Conservation (phyloP, 371 early-diverging fungal genomes). For the Mucor indicus region DNA sequence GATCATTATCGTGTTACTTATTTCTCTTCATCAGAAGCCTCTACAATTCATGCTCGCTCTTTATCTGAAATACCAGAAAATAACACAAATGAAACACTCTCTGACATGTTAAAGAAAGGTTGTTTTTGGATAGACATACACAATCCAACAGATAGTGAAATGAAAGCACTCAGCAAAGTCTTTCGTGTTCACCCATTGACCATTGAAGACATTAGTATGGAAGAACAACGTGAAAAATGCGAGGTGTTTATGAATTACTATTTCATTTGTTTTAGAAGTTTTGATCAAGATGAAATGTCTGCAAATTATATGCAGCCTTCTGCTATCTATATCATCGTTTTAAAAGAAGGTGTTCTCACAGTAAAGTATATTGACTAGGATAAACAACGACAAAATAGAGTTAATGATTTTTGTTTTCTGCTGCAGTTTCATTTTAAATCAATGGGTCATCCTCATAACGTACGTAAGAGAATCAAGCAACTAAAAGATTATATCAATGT, state of each 20-base stretch:
- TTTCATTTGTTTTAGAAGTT: slow-evolving; percentile 83
- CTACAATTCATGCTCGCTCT: slow-evolving; percentile 36
- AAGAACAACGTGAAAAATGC: slow-evolving; percentile 91
- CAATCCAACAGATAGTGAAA: slow-evolving; percentile 73
- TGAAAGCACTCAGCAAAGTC: slow-evolving; percentile 46
- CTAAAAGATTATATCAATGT: slow-evolving; percentile 62
- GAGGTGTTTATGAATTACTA: slow-evolving; percentile 89
- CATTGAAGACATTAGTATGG: slow-evolving; percentile 86
- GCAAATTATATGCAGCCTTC: slow-evolving; percentile 71
- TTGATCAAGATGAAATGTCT: slow-evolving; percentile 67
- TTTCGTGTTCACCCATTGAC: slow-evolving; percentile 89
- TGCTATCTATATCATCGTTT: slow-evolving; percentile 80
- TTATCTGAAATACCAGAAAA: slow-evolving; percentile 34
- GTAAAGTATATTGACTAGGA: slow-evolving; percentile 30
- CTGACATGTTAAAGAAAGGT: slow-evolving; percentile 45
- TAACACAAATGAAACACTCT: slow-evolving; percentile 16
- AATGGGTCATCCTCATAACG: slow-evolving; percentile 71
- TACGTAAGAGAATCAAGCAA: slow-evolving; percentile 72
- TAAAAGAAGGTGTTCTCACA: slow-evolving; percentile 75
- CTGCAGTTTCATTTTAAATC: slow-evolving; percentile 69
- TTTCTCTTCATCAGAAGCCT: slow-evolving; percentile 32
- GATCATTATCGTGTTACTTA: slow-evolving; percentile 35
- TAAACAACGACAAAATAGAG: background rate
- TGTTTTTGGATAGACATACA: slow-evolving; percentile 86
- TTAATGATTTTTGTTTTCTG: background rate